phyloP scores from a whole-genome alignment of 805 yeast genomes.

The Ogataea trehalophila region DNA sequence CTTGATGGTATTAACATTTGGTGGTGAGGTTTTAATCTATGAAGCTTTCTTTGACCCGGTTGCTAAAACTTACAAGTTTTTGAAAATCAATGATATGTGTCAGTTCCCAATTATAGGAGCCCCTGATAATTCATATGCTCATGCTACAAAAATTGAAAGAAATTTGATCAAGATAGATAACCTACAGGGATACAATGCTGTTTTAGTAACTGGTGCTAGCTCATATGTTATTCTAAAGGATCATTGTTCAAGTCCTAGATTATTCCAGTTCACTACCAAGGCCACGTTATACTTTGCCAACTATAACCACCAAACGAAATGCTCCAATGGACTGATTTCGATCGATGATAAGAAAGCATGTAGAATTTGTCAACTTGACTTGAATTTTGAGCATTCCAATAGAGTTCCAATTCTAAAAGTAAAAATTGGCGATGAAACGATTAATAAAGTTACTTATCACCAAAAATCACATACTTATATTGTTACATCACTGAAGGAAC shows the following conservation, averaged over 20 bases:
- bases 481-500: conserved; percentile 53
- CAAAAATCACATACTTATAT: conserved; percentile 58
- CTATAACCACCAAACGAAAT: conserved; percentile 33
- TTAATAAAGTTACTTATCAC: conserved; percentile 67
- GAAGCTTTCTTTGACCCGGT: conserved; percentile 42
- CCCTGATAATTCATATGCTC: conserved; percentile 69
- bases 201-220: conserved; percentile 69
- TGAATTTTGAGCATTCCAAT: conserved; percentile 47
- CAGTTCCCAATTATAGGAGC: conserved; percentile 63
- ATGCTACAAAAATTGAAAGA: conserved; percentile 67
- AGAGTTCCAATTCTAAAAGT: conserved; percentile 54
- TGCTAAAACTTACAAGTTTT: conserved; percentile 35
- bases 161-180: conserved; percentile 55
- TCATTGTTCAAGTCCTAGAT: conserved; percentile 55
- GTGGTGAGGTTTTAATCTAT: conserved; percentile 74
- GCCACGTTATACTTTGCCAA: conserved; percentile 65
- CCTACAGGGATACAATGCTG: conserved; percentile 51
- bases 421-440: conserved; percentile 47
- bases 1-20: conserved; percentile 67
- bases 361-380: conserved; percentile 49
- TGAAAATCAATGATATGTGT: conserved; percentile 40
- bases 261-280: conserved; percentile 60
- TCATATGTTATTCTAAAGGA: conserved; percentile 69
- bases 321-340: conserved; percentile 54
- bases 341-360: conserved; percentile 70